phyloP scores from a whole-genome alignment of 371 early-diverging fungal species.

The Chytridium lagenaria region DNA sequence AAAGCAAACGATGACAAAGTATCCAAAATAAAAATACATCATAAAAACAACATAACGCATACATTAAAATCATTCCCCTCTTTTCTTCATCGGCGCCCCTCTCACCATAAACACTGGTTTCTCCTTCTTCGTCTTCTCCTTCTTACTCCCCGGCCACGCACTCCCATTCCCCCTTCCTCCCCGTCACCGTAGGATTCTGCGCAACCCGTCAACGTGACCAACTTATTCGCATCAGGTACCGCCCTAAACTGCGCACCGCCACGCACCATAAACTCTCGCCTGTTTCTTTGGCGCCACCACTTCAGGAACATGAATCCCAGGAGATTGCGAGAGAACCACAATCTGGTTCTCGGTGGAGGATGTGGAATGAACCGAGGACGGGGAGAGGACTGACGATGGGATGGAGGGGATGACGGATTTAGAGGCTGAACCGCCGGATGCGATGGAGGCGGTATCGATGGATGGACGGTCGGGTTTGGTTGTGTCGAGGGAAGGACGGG shows the following conservation, averaged over 20 bases:
- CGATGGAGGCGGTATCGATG: not conserved
- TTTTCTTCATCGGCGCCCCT: no score
- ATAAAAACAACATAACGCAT: no score
- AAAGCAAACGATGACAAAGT: no score
- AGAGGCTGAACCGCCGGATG: not conserved
- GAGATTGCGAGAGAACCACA: constrained; percentile 11
- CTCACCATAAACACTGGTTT: no score
- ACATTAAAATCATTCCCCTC: no score
- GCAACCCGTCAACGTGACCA: not conserved
- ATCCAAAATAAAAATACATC: no score
- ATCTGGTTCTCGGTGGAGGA: not conserved
- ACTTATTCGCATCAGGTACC: not conserved
- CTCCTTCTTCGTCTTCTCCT: constrained; percentile 16
- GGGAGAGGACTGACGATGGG: not conserved
- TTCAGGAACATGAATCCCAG: not conserved
- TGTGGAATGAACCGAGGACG: not conserved
- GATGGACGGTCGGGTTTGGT: not conserved
- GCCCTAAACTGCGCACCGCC: constrained; percentile 3
- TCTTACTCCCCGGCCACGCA: not conserved
- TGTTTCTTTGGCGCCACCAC: constrained; percentile 9
- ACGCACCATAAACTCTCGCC: constrained; percentile 21
- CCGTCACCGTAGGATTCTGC: not conserved
- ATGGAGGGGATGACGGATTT: not conserved
- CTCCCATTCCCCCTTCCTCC: not conserved
- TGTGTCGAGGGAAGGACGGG: not conserved